phyloP scores from a whole-genome alignment of 306 rosid genomes.

The Trifolium dubium region DNA sequence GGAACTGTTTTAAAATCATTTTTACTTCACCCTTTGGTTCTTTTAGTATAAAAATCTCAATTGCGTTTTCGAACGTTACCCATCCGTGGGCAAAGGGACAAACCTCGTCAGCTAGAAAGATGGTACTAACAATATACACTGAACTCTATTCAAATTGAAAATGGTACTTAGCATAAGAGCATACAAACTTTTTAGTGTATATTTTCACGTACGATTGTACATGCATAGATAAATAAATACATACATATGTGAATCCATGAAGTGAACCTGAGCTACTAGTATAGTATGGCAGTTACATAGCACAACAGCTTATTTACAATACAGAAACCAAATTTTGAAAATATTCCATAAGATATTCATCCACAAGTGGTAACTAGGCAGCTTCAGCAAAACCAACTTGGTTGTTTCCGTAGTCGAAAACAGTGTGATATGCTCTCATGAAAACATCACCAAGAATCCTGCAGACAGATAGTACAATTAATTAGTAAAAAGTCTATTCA shows the following conservation, averaged over 20 bases:
- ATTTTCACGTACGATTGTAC: background rate
- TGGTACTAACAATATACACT: background rate
- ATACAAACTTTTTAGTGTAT: conserved; percentile 9
- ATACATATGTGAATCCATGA: conserved; percentile 20
- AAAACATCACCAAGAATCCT: conserved; percentile 94
- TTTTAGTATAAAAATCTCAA: background rate
- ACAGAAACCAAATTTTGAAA: conserved; percentile 5
- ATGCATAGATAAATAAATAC: background rate
- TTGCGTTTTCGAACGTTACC: background rate
- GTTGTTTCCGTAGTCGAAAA: conserved; percentile 75
- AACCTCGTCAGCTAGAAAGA: background rate
- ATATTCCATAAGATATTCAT: conserved; percentile 19
- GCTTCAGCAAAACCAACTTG: conserved; percentile 76
- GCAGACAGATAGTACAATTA: conserved; percentile 36
- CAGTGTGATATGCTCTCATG: conserved; percentile 83
- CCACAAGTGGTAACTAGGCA: conserved; percentile 39
- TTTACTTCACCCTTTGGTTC: background rate
- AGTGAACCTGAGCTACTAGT: conserved; percentile 9
- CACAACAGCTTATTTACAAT: conserved; percentile 35
- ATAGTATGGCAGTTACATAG: conserved; percentile 10
- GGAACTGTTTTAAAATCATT: background rate
- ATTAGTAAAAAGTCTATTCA: conserved; percentile 20
- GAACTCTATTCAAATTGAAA: background rate
- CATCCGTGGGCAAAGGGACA: background rate
- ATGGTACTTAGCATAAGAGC: background rate